Base-by-base conservation (phyloP, 2,329 filamentous ascomycete genomes). In the Aspergillus oerlinghausenensis region DNA sequence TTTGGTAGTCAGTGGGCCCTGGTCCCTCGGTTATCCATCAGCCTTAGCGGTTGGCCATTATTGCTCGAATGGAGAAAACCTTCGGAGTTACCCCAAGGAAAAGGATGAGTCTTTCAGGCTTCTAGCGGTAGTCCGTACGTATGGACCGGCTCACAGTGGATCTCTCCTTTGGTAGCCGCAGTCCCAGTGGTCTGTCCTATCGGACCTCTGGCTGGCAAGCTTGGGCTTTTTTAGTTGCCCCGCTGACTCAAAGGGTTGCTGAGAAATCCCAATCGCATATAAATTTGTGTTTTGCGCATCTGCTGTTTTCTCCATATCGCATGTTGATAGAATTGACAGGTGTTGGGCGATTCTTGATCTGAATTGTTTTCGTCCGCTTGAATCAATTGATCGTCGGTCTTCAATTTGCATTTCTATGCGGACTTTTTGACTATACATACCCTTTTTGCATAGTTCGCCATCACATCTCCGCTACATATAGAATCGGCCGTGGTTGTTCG, bases 191-290 rank as follows among this genome's bases (percentile, higher is more conserved):
- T 21, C 10, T 47, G 11, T 47, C 21, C 21, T 47, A 6, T 47
- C 19, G 23, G 21, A 11, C 23, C 43, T 23, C 43, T 47, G 23
- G 9, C 11, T 11, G 25, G 21, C 43, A 47, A 47, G 53, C 47
- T 50, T 55, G 25, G 47, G 10, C 38, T 55, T 35, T 25, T 17
- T 47, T 55, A 29, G 19, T n/a, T 25, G 21, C 53, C 51, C 53
- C 53, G 48, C 53, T 26, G 43, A 11, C 19, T 47, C 43, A 4
- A 45, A 38, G 11, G 21, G n/a, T 6, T 47, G n/a, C 43, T 47
- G 43, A 47, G 9, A 47, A 47, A 47, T 25, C 43, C 1, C 17
- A 6, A 26, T 47, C 43, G 19, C 26, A 47, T 47, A 45, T 45
- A 45, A 47, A 47, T 21, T 47, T 47, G 43, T 23, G 9, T 23